Conservation (phyloP, 768 basidiomycete species). For the Podaxis sp. region DNA sequence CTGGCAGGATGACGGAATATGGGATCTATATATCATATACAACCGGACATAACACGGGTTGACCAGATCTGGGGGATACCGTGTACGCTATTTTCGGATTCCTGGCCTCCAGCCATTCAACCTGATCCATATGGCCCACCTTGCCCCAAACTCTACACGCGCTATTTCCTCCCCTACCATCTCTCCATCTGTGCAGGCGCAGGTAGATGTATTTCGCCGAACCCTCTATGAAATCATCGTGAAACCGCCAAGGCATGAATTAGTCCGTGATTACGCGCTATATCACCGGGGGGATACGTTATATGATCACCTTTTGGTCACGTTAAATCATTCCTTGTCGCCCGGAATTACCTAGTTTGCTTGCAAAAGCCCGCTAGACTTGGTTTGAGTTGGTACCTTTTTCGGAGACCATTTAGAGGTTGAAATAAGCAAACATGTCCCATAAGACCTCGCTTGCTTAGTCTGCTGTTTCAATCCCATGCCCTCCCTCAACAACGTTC, state of each 20-base stretch:
- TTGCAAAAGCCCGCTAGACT: slow-evolving; percentile 30
- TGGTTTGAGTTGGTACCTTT: slow-evolving; percentile 40
- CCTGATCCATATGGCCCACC: not conserved
- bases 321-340: slow-evolving; percentile 32
- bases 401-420: slow-evolving; percentile 31
- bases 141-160: not conserved
- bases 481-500: slow-evolving; percentile 23
- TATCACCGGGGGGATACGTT: slow-evolving; percentile 33
- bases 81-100: slow-evolving; percentile 13
- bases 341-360: slow-evolving; percentile 38
- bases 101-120: not conserved
- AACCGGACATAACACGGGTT: slow-evolving; percentile 27
- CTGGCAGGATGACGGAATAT: slow-evolving; percentile 6
- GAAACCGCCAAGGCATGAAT: slow-evolving; percentile 24
- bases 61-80: slow-evolving; percentile 14
- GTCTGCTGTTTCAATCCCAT: slow-evolving; percentile 31
- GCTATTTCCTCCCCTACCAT: not conserved
- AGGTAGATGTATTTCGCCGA: slow-evolving; percentile 19
- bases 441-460: slow-evolving; percentile 33
- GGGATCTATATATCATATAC: slow-evolving; percentile 4
- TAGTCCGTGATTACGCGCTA: slow-evolving; percentile 28
- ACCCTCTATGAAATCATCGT: slow-evolving; percentile 22
- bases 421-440: slow-evolving; percentile 24
- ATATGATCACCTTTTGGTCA: slow-evolving; percentile 34
- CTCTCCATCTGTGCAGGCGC: not conserved